These are phyloP conservation scores for Talaromyces funiculosus DNA, from an alignment of 2,329 filamentous ascomycete species.

Conservation along the genomic window DNA sequence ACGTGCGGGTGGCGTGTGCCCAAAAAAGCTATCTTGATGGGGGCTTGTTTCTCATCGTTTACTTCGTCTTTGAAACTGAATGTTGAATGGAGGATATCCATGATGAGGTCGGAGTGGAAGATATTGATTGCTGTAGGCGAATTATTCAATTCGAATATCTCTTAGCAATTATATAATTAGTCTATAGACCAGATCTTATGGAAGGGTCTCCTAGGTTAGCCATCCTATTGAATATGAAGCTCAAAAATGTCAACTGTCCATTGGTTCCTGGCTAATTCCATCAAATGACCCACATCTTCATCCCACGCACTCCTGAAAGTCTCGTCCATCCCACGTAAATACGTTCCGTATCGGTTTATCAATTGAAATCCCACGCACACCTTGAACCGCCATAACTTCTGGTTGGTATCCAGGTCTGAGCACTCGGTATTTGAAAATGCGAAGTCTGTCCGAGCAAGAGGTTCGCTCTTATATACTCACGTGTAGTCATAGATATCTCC, in stretches of 20 bases:
- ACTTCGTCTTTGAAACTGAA: slow-evolving; percentile 16
- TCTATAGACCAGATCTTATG: not conserved
- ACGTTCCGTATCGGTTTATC: not conserved
- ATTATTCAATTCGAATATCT: not conserved
- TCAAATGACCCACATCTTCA: not conserved
- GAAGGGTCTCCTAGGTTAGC: not conserved
- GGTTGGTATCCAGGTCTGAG: not conserved
- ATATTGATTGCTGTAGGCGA: not conserved
- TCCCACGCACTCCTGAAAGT: too few species aligned
- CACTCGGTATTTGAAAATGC: not conserved
- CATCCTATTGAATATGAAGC: not conserved
- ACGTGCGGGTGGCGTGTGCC: slow-evolving; percentile 18
- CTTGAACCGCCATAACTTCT: not conserved
- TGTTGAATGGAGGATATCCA: slow-evolving; percentile 17
- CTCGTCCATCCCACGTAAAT: not conserved
- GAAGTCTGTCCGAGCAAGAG: not conserved
- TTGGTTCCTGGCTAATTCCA: not conserved
- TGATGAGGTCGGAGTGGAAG: not conserved
- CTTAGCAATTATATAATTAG: not conserved
- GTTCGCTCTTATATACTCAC: not conserved
- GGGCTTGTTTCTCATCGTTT: slow-evolving; percentile 6
- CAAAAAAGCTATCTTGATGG: slow-evolving; percentile 17
- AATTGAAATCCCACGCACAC: not conserved
- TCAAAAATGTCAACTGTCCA: not conserved
- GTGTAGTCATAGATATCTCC: not conserved